Percentiles rank a stretch among this genome's conserved stretches.
Evolutionary conservation across 257 asterid genomes (phyloP).

Genomic region (Plantago major): DNA sequence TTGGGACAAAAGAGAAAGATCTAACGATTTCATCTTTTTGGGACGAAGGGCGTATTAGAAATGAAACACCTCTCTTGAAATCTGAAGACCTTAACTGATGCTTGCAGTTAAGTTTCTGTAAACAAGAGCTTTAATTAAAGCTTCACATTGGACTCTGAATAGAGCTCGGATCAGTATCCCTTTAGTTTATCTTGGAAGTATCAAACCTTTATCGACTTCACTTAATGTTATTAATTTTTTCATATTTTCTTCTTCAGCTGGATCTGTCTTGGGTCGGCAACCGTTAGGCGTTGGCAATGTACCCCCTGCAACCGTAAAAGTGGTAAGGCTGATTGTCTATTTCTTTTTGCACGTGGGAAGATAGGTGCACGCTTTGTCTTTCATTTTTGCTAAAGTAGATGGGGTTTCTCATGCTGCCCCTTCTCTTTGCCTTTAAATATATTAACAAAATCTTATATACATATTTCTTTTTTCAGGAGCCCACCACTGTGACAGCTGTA

Average conservation of each 20-base stretch:
- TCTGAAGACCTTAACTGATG: too few relatives aligned
- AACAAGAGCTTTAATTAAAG: too few relatives aligned
- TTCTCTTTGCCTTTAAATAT: constrained; percentile 3
- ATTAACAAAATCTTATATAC: constrained; percentile 5
- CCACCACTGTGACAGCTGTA: constrained; percentile 55
- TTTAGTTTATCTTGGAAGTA: background rate
- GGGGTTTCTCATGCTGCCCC: constrained; percentile 9
- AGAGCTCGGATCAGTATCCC: background rate
- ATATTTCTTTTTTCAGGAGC: constrained; percentile 54
- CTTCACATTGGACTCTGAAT: too few relatives aligned
- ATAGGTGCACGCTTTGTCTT: background rate
- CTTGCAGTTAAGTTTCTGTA: too few relatives aligned
- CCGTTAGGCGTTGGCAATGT: constrained; percentile 52
- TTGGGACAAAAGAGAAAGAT: too few relatives aligned
- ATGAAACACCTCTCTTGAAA: too few relatives aligned
- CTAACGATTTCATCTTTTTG: too few relatives aligned
- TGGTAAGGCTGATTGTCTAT: constrained; percentile 44
- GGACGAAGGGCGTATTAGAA: too few relatives aligned
- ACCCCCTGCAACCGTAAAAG: constrained; percentile 79
- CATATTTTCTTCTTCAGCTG: constrained; percentile 42
- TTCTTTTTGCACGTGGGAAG: constrained; percentile 16
- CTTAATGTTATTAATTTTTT: constrained; percentile 18
- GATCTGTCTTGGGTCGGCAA: constrained; percentile 54
- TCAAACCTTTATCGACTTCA: constrained; percentile 8
- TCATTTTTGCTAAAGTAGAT: too few relatives aligned